Evolutionary conservation across 2,329 filamentous ascomycete species (phyloP).

Genomic region (Clarireedia paspali): DNA sequence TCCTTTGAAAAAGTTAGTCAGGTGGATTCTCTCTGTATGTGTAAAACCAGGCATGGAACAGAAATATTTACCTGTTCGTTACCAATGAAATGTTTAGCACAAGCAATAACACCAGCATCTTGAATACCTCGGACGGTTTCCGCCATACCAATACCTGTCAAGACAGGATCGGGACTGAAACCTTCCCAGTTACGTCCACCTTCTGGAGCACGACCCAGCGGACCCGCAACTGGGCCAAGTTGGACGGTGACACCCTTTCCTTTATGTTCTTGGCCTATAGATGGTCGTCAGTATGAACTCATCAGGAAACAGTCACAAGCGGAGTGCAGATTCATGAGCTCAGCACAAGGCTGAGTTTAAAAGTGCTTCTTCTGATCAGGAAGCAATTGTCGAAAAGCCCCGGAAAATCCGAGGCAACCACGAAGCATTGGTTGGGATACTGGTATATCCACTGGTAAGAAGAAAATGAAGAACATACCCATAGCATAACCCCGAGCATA

Average conservation of each 20-base stretch:
- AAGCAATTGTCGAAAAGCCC: too few relatives aligned
- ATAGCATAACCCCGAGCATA: conserved; percentile 40
- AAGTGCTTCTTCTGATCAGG: too few relatives aligned
- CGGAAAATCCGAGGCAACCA: too few relatives aligned
- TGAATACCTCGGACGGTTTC: conserved; percentile 76
- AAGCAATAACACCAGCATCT: conserved; percentile 73
- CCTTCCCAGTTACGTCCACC: conserved; percentile 66
- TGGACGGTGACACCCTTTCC: conserved; percentile 69
- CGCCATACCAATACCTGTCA: conserved; percentile 65
- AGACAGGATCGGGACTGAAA: conserved; percentile 60
- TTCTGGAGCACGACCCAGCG: conserved; percentile 57
- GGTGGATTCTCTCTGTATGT: conserved; percentile 33
- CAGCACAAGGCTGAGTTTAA: too few relatives aligned
- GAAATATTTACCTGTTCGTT: conserved; percentile 59
- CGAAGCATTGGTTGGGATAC: too few relatives aligned
- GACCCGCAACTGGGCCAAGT: conserved; percentile 67
- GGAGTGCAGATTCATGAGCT: too few relatives aligned
- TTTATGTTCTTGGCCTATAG: conserved; percentile 47
- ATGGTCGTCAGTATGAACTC: background rate
- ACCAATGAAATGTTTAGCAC: conserved; percentile 63
- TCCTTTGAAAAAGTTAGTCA: conserved; percentile 42
- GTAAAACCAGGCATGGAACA: background rate
- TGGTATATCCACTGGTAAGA: background rate
- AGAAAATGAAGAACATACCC: conserved; percentile 26
- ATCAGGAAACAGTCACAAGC: background rate